A percentile compares a stretch with the other conserved stretches of the same genome.
Conservation (phyloP, 345 rosid genomes). For the Salix exigua region DNA sequence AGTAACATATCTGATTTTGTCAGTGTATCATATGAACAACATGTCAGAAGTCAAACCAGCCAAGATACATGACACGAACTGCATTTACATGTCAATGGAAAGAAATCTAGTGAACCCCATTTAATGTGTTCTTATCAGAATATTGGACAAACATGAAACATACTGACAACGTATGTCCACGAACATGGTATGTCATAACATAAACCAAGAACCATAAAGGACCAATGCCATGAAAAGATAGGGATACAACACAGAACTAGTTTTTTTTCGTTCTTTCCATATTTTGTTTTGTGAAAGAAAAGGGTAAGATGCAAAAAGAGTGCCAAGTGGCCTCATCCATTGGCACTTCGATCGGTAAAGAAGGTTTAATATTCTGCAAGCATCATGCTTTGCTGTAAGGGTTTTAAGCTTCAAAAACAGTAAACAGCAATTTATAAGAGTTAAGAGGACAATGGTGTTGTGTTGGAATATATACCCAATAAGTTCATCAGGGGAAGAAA, state of each 20-base stretch:
- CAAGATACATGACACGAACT: too few relatives aligned
- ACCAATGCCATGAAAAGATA: background rate
- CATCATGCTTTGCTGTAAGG: background rate
- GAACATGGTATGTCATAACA: background rate
- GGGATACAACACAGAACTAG: too few relatives aligned
- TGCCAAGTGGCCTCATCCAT: too few relatives aligned
- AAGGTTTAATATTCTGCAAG: too few relatives aligned
- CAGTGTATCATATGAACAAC: background rate
- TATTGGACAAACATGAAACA: background rate
- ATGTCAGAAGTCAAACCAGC: background rate
- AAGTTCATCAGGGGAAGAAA: constrained; percentile 78
- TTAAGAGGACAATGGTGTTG: background rate
- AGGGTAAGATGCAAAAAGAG: too few relatives aligned
- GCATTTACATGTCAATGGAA: background rate
- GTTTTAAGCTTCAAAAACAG: background rate
- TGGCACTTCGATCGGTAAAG: too few relatives aligned
- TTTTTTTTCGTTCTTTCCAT: too few relatives aligned
- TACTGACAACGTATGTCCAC: background rate
- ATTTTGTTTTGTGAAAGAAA: too few relatives aligned
- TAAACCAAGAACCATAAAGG: background rate
- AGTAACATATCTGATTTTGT: background rate
- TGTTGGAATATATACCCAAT: constrained; percentile 45
- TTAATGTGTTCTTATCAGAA: background rate
- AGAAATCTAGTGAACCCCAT: background rate
- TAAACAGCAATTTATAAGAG: background rate